Evolutionary conservation across 2,329 filamentous ascomycete species (phyloP).

Genomic region (Pseudogymnoascus sp.): DNA sequence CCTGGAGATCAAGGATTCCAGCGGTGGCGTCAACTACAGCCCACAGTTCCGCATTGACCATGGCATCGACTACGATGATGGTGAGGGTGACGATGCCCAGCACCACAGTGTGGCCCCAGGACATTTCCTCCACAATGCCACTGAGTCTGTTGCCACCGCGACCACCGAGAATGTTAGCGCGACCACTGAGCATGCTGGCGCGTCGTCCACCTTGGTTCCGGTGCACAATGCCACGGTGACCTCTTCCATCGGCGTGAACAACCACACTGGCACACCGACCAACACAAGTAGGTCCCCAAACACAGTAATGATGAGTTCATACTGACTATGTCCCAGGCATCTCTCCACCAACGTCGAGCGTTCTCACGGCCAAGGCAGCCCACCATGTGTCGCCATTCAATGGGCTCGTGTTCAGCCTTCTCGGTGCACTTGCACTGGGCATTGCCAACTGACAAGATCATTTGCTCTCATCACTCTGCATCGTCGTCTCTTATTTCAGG

Average conservation of each 20-base stretch:
- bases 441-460: neutral
- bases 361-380: neutral
- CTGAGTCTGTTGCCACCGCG: neutral
- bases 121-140: conserved; percentile 1
- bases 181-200: neutral
- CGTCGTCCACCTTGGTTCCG: neutral
- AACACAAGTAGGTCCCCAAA: neutral
- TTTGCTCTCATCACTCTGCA: conserved; percentile 1
- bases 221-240: conserved; percentile 5
- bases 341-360: neutral
- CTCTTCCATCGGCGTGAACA: neutral
- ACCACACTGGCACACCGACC: neutral
- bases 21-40: conserved; percentile 23
- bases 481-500: conserved; percentile 7
- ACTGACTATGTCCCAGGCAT: neutral
- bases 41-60: conserved; percentile 25
- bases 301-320: neutral
- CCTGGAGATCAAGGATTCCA: conserved; percentile 24
- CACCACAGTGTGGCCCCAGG: neutral
- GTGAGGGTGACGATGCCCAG: neutral
- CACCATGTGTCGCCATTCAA: neutral
- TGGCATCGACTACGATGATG: conserved; percentile 3
- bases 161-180: neutral
- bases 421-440: neutral
- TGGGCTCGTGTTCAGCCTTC: neutral